Percentiles rank a stretch among this genome's conserved stretches.
Evolutionary conservation across 139 green algal genomes (phyloP).

Genomic region (Micromonas pusilla): DNA sequence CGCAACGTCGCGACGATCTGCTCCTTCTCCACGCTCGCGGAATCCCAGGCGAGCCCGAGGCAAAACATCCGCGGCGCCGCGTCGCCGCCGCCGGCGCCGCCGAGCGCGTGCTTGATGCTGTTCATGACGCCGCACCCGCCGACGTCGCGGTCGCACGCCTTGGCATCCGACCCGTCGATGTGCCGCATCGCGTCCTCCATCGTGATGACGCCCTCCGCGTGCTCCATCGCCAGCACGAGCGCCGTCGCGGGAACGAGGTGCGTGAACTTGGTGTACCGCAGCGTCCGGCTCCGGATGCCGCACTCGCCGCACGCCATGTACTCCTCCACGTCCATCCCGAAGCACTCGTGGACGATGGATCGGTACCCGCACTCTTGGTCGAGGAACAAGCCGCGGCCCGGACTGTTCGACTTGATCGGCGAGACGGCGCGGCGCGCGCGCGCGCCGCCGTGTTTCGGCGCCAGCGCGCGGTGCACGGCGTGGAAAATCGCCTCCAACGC

Average conservation of each 20-base stretch:
- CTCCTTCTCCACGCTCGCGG: slow-evolving; percentile 31
- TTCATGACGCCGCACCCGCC: slow-evolving; percentile 40
- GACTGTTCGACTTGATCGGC: neutral
- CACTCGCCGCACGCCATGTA: neutral
- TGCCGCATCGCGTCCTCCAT: slow-evolving; percentile 34
- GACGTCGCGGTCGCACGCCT: slow-evolving; percentile 56
- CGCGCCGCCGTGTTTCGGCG: slow-evolving; percentile 42
- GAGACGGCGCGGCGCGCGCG: neutral
- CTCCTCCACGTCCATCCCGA: neutral
- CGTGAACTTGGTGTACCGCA: slow-evolving; percentile 6
- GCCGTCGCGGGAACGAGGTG: slow-evolving; percentile 36
- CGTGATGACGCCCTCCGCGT: neutral
- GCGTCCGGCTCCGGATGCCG: neutral
- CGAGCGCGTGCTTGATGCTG: slow-evolving; percentile 37
- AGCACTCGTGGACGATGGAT: neutral
- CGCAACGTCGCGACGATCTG: slow-evolving; percentile 42
- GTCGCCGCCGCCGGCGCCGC: slow-evolving; percentile 1
- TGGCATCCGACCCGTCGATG: slow-evolving; percentile 41
- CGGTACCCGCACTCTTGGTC: neutral
- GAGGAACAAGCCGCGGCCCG: neutral
- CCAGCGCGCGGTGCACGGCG: slow-evolving; percentile 51
- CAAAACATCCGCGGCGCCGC: slow-evolving; percentile 51
- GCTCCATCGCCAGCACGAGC: neutral
- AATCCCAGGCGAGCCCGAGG: slow-evolving; percentile 59
- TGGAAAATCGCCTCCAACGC: slow-evolving; percentile 65